These are phyloP conservation scores for Aureobasidium melanogenum DNA, from an alignment of 2,329 filamentous ascomycete species.

Conservation along the genomic window DNA sequence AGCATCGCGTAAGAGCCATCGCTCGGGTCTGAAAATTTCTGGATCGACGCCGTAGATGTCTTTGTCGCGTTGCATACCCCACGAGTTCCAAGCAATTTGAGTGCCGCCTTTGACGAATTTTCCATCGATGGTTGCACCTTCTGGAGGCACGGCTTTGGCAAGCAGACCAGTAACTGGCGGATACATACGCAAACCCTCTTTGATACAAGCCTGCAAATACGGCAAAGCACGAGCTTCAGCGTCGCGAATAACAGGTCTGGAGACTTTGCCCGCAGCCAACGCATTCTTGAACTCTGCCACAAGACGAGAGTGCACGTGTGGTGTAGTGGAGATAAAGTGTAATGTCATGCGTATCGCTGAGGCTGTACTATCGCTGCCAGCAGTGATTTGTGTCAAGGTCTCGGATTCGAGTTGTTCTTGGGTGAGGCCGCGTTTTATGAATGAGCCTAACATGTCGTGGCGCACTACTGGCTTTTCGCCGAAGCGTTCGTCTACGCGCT, in stretches of 20 bases:
- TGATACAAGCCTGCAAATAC: constrained; percentile 39
- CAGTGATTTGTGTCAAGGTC: constrained; percentile 39
- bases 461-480: constrained; percentile 34
- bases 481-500: constrained; percentile 39
- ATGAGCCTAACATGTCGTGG: constrained; percentile 47
- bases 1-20: constrained; percentile 26
- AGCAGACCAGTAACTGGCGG: constrained; percentile 32
- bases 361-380: constrained; percentile 51
- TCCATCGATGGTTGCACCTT: constrained; percentile 26
- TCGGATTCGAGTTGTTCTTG: constrained; percentile 36
- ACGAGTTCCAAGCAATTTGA: constrained; percentile 31
- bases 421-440: constrained; percentile 38
- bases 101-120: constrained; percentile 29
- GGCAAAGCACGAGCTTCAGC: constrained; percentile 32
- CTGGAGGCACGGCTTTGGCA: constrained; percentile 28
- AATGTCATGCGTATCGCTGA: constrained; percentile 46
- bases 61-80: constrained; percentile 29
- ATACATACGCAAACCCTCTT: constrained; percentile 39
- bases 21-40: constrained; percentile 30
- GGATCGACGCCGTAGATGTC: constrained; percentile 30
- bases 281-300: constrained; percentile 38
- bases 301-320: constrained; percentile 37
- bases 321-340: constrained; percentile 44
- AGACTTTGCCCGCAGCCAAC: constrained; percentile 30
- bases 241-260: constrained; percentile 42